Conservation (phyloP, 2,329 filamentous ascomycete species). For the Diaporthe batatas region DNA sequence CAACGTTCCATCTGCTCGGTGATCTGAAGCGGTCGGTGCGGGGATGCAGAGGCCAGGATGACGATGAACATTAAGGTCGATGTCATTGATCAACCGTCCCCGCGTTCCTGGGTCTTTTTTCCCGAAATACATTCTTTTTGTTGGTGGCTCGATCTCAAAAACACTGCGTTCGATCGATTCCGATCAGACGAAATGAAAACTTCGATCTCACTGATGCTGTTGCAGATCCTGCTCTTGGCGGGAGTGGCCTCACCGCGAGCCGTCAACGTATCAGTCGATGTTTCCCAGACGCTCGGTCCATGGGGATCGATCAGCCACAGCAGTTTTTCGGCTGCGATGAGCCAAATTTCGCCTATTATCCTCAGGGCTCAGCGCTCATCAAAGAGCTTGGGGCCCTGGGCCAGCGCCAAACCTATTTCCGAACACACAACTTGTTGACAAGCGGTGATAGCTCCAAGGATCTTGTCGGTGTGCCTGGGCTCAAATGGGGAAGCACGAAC, state of each 20-base stretch:
- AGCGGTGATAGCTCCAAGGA: slow-evolving; percentile 26
- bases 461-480: slow-evolving; percentile 31
- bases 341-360: slow-evolving; percentile 31
- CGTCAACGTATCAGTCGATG: slow-evolving; percentile 23
- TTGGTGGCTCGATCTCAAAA: neutral
- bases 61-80: neutral
- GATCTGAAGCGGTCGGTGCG: neutral
- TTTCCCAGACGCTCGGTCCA: slow-evolving; percentile 3
- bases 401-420: slow-evolving; percentile 26
- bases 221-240: neutral
- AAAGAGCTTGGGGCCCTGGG: slow-evolving; percentile 29
- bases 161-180: neutral
- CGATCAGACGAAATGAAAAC: neutral
- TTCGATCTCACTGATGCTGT: neutral
- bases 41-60: slow-evolving; percentile 6
- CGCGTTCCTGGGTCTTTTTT: neutral
- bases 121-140: neutral
- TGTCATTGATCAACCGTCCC: slow-evolving; percentile 17
- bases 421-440: slow-evolving; percentile 31
- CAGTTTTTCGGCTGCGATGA: slow-evolving; percentile 34
- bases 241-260: neutral
- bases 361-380: slow-evolving; percentile 15
- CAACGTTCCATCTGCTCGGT: slow-evolving; percentile 19
- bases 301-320: slow-evolving; percentile 30
- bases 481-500: slow-evolving; percentile 34